phyloP scores from a whole-genome alignment of 805 yeast genomes.

The Ogataea nakhonphanomensis region DNA sequence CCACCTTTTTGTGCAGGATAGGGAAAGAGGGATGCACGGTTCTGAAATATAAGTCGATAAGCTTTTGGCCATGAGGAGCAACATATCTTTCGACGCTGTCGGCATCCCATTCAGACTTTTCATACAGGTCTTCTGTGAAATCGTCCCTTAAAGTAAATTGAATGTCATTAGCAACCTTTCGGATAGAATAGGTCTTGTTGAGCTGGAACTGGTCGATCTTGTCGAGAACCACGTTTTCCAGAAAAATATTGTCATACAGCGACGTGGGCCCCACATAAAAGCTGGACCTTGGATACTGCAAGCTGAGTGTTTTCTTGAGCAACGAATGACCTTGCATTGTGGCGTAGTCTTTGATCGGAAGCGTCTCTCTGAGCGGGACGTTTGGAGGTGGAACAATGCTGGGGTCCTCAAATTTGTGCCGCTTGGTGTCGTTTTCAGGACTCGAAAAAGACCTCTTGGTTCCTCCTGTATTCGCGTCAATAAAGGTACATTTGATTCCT shows the following conservation, averaged over 20 bases:
- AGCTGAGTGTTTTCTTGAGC: conserved; percentile 63
- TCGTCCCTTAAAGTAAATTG: conserved; percentile 82
- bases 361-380: conserved; percentile 45
- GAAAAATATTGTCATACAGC: conserved; percentile 66
- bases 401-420: conserved; percentile 34
- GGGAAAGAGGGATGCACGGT: conserved; percentile 91
- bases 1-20: conserved; percentile 84
- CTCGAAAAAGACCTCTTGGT: conserved; percentile 35
- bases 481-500: conserved; percentile 70
- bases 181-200: conserved; percentile 58
- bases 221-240: conserved; percentile 61
- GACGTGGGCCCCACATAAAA: conserved; percentile 89
- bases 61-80: conserved; percentile 86
- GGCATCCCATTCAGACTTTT: conserved; percentile 68
- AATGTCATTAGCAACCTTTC: conserved; percentile 74
- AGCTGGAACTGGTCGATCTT: conserved; percentile 80
- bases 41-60: conserved; percentile 77
- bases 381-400: conserved; percentile 37
- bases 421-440: conserved; percentile 25
- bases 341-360: conserved; percentile 68
- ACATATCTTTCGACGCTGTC: conserved; percentile 82
- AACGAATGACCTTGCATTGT: conserved; percentile 59
- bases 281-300: conserved; percentile 87
- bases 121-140: conserved; percentile 64
- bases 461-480: conserved; percentile 46